Base-by-base conservation (phyloP, 805 yeast species). In the Suhomyces vadensis region DNA sequence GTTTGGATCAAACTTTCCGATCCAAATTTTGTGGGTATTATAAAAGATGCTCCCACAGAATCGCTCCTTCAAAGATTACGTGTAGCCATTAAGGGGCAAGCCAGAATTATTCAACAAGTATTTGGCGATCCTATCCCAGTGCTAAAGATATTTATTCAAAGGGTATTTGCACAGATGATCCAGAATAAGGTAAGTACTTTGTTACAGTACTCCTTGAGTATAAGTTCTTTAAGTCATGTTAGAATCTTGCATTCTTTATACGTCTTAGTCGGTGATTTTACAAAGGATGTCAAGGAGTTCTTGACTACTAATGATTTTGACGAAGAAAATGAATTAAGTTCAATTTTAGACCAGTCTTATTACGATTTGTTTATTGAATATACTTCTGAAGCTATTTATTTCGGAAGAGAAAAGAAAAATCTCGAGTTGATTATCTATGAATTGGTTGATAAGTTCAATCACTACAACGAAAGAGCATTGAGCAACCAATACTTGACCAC, bases 351-450 rank as follows among this genome's bases (percentile, higher is more conserved):
- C 51, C 89, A 83, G 54, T 76, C 81, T 46, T 81, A 74, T 56
- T 75, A 78, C n/a, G 95, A 86, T 52, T 64, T 88, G 13, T 92
- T 92, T 61, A 73, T 79, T 14, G 83, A 84, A 38, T 86, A 81
- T 57, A 65, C 86, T 21, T 75, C 77, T 22, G 87, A 85, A 46
- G 78, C 79, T 46, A 72, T 76, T 38, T 91, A 89, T 63, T 83
- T 91, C 55, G 81, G 73, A 31, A 56, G 77, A 31, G 97, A 90
- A 58, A 85, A 79, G 64, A 81, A 81, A 49, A 80, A 79, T 51
- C 66, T 91, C 27, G 85, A 82, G 40, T 78, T 74, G 23, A 61
- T 77, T 33, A 71, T 81, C 16, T 71, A 71, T 41, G 63, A 64
- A 2, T 58, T 74, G 26, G 76, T 78, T 6, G 66, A 71, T 14